Evolutionary conservation across 768 basidiomycete genomes (phyloP), one percentile per base, ranked within the genome.

Genomic region (Crucibulum laeve): DNA sequence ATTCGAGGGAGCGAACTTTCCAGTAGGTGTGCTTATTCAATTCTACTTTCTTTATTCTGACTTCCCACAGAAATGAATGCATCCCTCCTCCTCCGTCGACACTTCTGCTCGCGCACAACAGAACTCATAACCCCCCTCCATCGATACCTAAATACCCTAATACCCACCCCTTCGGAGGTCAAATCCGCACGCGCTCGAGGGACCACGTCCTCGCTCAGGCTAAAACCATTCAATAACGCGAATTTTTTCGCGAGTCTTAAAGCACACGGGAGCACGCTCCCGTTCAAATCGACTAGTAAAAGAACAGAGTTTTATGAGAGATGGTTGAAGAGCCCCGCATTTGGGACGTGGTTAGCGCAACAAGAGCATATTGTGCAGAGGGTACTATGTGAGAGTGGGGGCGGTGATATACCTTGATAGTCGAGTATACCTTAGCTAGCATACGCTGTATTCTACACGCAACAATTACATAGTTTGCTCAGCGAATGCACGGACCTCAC

Each of bases 41-140:
- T 41, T 52, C 46, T 44, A 39, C 38, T 42, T 38, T 24, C n/a
- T 38, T 24, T 10, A 38, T 38, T 38, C n/a, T 47, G 28, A 33
- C 19, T 40, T 32, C 36, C 25, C 10, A 8, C 54, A 89, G 86
- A 71, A 53, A 62, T 82, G 5, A 74, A 76, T 30, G 78, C 78
- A 22, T 91, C 76, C 42, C 76, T 80, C 41, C 74, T 66, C 42
- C 69, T 95, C 10, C 81, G 90, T 18, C 71, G 80, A 36, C 91
- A 97, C 57, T 91, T 98, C 59, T 81, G 81, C 42, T 79, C 86
- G 30, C 76, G 94, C 35, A 91, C 95, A 1, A 87, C 85, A 15
- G 84, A 84, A 42, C 73, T 98, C 48, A 77, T 97, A 17, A 84
- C 89, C 2, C 95, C 95, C 0, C 74, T 98, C 4, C 84, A 94